Conservation (phyloP, 768 basidiomycete species). For the Leucogyrophana mollusca region DNA sequence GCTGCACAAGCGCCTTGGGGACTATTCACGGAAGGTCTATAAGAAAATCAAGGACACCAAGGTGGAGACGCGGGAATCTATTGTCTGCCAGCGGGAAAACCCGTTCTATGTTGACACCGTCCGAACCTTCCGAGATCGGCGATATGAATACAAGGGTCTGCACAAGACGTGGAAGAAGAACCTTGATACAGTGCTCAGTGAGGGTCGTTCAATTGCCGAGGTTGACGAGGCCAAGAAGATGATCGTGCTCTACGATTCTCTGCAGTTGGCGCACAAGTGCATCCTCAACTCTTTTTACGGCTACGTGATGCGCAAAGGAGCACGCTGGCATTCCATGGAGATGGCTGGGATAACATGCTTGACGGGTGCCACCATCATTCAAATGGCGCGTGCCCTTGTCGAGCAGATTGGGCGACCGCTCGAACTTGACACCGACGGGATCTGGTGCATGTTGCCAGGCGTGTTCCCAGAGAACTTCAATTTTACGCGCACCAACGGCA, state of each 20-base stretch:
- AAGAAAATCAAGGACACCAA: slow-evolving; percentile 98
- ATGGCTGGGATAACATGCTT: slow-evolving; percentile 99
- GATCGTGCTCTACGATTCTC: slow-evolving; percentile 97
- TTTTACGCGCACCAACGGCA: slow-evolving; percentile 87
- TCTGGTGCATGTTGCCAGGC: slow-evolving; percentile 99
- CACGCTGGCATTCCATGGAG: slow-evolving; percentile 99
- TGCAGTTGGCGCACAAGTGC: slow-evolving; percentile 99
- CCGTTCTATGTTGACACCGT: slow-evolving; percentile 99
- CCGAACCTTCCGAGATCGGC: slow-evolving; percentile 92
- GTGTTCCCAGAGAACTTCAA: slow-evolving; percentile 98
- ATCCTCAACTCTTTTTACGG: slow-evolving; percentile 99
- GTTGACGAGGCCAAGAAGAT: slow-evolving; percentile 98
- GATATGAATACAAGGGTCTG: slow-evolving; percentile 98
- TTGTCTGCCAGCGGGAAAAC: slow-evolving; percentile 97
- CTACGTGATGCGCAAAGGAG: slow-evolving; percentile 99
- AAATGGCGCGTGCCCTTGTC: slow-evolving; percentile 96
- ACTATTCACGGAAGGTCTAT: slow-evolving; percentile 98
- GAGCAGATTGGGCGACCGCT: slow-evolving; percentile 97
- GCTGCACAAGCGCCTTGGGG: slow-evolving; percentile 94
- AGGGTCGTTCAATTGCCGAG: slow-evolving; percentile 75
- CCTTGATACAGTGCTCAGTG: slow-evolving; percentile 69
- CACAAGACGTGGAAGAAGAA: slow-evolving; percentile 99
- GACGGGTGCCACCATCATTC: slow-evolving; percentile 96
- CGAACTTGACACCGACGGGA: slow-evolving; percentile 97
- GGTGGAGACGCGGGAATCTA: slow-evolving; percentile 89